These are phyloP conservation scores for Russula sp. DNA, from an alignment of 768 basidiomycete species.

Conservation along the genomic window DNA sequence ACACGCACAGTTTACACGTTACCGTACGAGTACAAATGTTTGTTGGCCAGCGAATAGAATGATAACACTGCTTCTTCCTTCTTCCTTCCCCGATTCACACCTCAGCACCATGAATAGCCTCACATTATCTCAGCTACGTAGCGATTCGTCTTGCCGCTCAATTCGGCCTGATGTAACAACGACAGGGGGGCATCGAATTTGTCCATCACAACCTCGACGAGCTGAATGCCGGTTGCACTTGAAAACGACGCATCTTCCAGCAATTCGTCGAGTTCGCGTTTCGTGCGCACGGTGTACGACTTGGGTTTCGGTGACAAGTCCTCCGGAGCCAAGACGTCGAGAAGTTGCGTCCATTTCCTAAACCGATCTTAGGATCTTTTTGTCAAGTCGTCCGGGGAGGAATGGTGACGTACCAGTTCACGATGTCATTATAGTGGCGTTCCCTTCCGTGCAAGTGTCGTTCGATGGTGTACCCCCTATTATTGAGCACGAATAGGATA, in stretches of 20 bases:
- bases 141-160: constrained; percentile 44
- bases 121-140: constrained; percentile 27
- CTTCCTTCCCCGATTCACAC: neutral
- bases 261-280: constrained; percentile 57
- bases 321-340: constrained; percentile 50
- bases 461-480: constrained; percentile 85
- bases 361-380: neutral
- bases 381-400: neutral
- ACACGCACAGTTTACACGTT: neutral
- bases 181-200: constrained; percentile 63
- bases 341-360: constrained; percentile 58
- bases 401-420: constrained; percentile 45
- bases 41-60: neutral
- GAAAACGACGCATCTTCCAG: constrained; percentile 58
- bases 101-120: neutral
- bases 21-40: neutral
- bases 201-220: constrained; percentile 77
- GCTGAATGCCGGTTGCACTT: constrained; percentile 57
- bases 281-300: constrained; percentile 63
- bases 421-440: constrained; percentile 81
- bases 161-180: constrained; percentile 48
- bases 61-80: too few relatives aligned
- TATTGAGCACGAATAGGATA: constrained; percentile 79
- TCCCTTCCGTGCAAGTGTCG: constrained; percentile 60
- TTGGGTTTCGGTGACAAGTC: constrained; percentile 40